A percentile compares a stretch with the other conserved stretches of the same genome.
Conservation (phyloP, 257 asterid genomes). For the Solanum corneliomulleri region DNA sequence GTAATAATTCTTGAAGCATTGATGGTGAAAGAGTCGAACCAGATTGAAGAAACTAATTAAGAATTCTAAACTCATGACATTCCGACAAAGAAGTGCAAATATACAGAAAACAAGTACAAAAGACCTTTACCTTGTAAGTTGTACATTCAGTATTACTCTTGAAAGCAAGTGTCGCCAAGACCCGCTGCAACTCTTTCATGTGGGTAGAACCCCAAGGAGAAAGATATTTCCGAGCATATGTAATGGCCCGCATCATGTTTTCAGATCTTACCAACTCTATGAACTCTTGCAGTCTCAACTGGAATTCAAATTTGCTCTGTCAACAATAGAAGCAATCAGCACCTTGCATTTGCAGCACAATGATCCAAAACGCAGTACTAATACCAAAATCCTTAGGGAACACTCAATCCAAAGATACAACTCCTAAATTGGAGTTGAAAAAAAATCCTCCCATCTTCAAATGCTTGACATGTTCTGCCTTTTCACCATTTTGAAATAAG, state of each 20-base stretch:
- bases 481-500: background rate
- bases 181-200: slow-evolving; percentile 93
- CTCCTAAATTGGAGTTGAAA: background rate
- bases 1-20: background rate
- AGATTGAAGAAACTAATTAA: background rate
- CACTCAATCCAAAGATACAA: background rate
- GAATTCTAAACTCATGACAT: background rate
- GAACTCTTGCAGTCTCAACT: slow-evolving; percentile 89
- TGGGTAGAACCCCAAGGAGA: slow-evolving; percentile 94
- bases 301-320: slow-evolving; percentile 98
- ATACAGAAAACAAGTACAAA: background rate
- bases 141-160: slow-evolving; percentile 75
- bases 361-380: background rate
- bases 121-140: slow-evolving; percentile 58
- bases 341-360: background rate
- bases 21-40: background rate
- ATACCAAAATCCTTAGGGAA: background rate
- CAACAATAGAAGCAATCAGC: slow-evolving; percentile 12
- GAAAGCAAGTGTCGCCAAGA: slow-evolving; percentile 86
- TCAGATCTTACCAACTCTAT: slow-evolving; percentile 85
- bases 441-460: background rate
- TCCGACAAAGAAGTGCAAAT: background rate
- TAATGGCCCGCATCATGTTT: slow-evolving; percentile 59
- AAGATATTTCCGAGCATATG: slow-evolving; percentile 80
- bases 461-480: background rate